Base-by-base conservation (phyloP, 1,284 basidiomycete species). In the Moesziomyces sp. region DNA sequence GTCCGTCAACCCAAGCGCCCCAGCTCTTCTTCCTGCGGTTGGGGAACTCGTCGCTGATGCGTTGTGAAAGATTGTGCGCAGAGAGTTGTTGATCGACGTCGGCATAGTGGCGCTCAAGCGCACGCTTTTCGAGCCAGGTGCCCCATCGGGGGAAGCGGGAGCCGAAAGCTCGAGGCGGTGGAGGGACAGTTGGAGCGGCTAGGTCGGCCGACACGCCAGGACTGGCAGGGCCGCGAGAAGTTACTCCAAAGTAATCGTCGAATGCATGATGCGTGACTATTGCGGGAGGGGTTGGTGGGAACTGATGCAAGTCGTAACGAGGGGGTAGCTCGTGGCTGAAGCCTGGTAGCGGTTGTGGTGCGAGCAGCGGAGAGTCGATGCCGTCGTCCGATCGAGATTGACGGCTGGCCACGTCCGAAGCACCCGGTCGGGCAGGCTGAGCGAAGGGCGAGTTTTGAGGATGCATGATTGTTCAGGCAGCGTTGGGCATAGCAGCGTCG, bases 41-140 rank as follows among this genome's bases (percentile, higher is more conserved):
- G 0, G 64, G 61, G 16, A 46, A 6, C n/a, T 38, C 46, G 40
- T 45, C 26, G 48, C n/a, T 18, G 5, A n/a, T 24, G 19, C 13
- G 21, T 14, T 42, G 28, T 8, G 46, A 14, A 23, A 11, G 35
- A 8, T 28, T n/a, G 33, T 42, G 16, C 33, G 52, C 40, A 5
- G 23, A 45, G 3, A 16, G 18, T 16, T 62, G 55, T 7, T 47
- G 47, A 21, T 76, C 74, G 7, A 73, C 30, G 14, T 56, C 54
- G 38, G 65, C 71, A 40, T 73, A 76, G 38, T 76, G 74, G 5
- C 74, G 69, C 52, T 76, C 74, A 19, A 76, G 38, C 7, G 70
- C 74, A 30, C 74, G 61, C 56, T 76, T 76, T 35, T 76, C 74
- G 21, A 76, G 63, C 74, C 74, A 76, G 26, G 63, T 49, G 1